Percentiles rank a stretch among this genome's conserved stretches.
Evolutionary conservation across 345 rosid species (phyloP).

Genomic region (Euphorbia peplus): DNA sequence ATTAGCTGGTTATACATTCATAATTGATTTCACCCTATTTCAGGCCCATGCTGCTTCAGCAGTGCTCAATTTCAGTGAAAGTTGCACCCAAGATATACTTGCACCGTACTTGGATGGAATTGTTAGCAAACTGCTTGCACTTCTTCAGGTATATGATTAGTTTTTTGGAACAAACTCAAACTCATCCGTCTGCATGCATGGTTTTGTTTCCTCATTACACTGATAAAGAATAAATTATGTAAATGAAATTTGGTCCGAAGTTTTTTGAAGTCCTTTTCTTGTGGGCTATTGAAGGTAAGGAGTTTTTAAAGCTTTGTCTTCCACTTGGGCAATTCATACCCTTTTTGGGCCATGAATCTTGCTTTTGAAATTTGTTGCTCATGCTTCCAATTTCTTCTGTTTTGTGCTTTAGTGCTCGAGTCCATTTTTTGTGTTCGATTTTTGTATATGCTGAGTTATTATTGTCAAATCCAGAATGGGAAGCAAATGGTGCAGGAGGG

Average conservation of each 20-base stretch:
- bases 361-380: not conserved
- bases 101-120: conserved; percentile 80
- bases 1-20: not conserved
- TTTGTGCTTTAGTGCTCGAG: not conserved
- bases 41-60: conserved; percentile 99
- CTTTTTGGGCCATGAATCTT: not conserved
- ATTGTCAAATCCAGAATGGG: conserved; percentile 52
- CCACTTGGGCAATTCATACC: not conserved
- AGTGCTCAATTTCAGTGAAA: conserved; percentile 94
- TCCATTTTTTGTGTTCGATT: not conserved
- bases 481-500: conserved; percentile 99
- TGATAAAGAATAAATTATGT: not conserved
- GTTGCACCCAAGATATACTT: conserved; percentile 85
- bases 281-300: not conserved
- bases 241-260: not conserved
- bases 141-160: conserved; percentile 60
- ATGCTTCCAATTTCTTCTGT: not conserved
- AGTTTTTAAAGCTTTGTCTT: not conserved
- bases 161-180: not conserved
- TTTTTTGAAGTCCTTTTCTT: not conserved
- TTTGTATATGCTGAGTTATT: conserved; percentile 10
- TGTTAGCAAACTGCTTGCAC: conserved; percentile 85
- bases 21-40: not conserved
- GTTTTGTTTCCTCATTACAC: not conserved
- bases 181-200: not conserved